Evolutionary conservation across 2,329 filamentous ascomycete species (phyloP), one percentile per base, ranked within the genome.

Genomic region (Colletotrichum musae): DNA sequence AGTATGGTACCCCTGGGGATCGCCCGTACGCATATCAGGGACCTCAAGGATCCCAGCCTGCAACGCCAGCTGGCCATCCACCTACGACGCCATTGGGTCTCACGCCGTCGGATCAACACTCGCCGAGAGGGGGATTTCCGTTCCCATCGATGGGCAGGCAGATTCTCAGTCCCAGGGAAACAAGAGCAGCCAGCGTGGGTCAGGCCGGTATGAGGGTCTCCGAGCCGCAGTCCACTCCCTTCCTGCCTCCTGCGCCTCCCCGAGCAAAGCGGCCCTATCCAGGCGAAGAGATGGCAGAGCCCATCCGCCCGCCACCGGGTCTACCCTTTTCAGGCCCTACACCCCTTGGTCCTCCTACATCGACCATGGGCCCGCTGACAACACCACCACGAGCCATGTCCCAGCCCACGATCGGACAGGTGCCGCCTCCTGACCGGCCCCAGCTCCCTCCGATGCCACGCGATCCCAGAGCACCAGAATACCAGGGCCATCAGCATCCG

Each of bases 351-450:
- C 68, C 52, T 61, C 70, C 74, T 4, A 69, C 74, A n/a, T 68
- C 64, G 32, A 73, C 64, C 28, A 75, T 71, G 51, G 70, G 65
- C 32, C 68, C 68, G 32, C 62, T 70, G 70, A 73, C 77, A 6
- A 74, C 76, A 32, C 74, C 78, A 5, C 71, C 78, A 56, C 77
- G 80, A 52, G 75, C 80, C 24, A 72, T 79, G 51, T 80, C 81
- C 5, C 81, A 84, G n/a, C 75, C 81, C 9, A 71, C 73, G 24
- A 61, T 79, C 48, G 71, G 72, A 6, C 75, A 77, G 18, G 73
- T 74, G 16, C 69, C 77, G 3, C 62, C 71, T 12, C 64, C 63
- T 68, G 67, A 76, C 65, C 26, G 75, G 75, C 26, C 63, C 63
- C 21, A 64, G 13, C 66, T 71, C n/a, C 66, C 69, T 5, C 60